Evolutionary conservation across 225 moss, liverwort and hornwort genomes (phyloP), one percentile per base, ranked within the genome.

Genomic region (Rhytidiadelphus loreus): DNA sequence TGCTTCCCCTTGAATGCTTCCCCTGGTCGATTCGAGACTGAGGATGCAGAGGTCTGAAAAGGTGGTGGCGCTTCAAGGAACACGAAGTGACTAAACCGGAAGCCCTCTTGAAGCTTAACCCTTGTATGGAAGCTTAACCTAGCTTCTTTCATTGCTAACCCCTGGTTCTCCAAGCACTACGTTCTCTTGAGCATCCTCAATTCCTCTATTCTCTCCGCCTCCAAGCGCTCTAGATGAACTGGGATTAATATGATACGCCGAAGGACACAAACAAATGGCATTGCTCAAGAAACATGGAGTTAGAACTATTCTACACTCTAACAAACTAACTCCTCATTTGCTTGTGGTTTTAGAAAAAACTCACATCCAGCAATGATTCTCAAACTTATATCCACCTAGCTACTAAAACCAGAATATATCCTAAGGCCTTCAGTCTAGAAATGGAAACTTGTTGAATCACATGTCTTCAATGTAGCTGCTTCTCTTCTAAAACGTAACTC

Each of bases 61-160:
- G 92, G 92, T 90, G 87, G 90, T 61, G 88, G 84, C 90, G 75
- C 87, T 92, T 90, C 90, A 90, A 90, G 37, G 48, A 81, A 83
- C 57, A 77, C 60, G 26, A 88, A 83, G 80, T 61, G 86, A 30
- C 63, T 48, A 35, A 85, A 85, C 69, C 44, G 6, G 48, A 81
- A 77, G 71, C 76, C 53, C 20, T 80, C 68, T 88, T 73, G 46
- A 81, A 55, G 56, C 29, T 39, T 76, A 90, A 86, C 61, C 90
- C 63, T 70, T 56, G 35, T 64, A 76, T 32, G 39, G 66, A 83
- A 84, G 80, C 55, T 84, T 82, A 64, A 82, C 58, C 43, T 64
- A 46, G 41, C 43, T 77, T 56, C 39, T 48, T 82, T 55, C 15
- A 58, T 37, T 29, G 30, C 66, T 46, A 83, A 75, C 59, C 84